A percentile compares a stretch with the other conserved stretches of the same genome.
These are phyloP conservation scores for Coniochaeta ligniaria DNA, from an alignment of 2,329 filamentous ascomycete genomes.

Conservation along the genomic window DNA sequence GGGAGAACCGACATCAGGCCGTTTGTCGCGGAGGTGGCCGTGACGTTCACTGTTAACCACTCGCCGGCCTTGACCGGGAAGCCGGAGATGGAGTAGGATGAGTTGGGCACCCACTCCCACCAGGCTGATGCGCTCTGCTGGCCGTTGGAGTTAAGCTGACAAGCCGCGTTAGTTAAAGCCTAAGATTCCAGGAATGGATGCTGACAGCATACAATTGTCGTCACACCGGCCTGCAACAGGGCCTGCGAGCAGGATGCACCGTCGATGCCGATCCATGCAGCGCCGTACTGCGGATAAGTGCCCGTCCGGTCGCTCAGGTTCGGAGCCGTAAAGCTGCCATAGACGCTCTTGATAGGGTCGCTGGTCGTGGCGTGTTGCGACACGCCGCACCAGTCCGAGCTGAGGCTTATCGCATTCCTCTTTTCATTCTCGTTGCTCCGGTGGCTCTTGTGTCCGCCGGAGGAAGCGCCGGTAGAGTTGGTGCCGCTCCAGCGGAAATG, in stretches of 20 bases:
- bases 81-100: conserved; percentile 17
- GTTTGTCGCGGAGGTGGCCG: conserved; percentile 8
- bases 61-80: conserved; percentile 20
- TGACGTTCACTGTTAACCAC: conserved; percentile 18
- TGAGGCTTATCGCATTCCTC: conserved; percentile 13
- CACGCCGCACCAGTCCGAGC: conserved; percentile 20
- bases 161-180: neutral
- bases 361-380: conserved; percentile 11
- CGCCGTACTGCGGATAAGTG: conserved; percentile 15
- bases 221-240: conserved; percentile 21
- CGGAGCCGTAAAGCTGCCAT: conserved; percentile 18
- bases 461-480: neutral
- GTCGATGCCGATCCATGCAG: conserved; percentile 23
- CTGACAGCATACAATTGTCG: conserved; percentile 13
- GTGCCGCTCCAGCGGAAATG: neutral
- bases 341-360: conserved; percentile 13
- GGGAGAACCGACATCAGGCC: conserved; percentile 12
- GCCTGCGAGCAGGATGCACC: conserved; percentile 18
- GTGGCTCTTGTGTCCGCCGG: neutral
- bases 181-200: neutral
- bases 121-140: conserved; percentile 17
- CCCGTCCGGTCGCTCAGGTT: conserved; percentile 13
- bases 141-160: conserved; percentile 16
- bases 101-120: conserved; percentile 24
- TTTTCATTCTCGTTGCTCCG: neutral